Evolutionary conservation across 495 filamentous ascomycete genomes (phyloP).

Genomic region (Aspergillus haitiensis): DNA sequence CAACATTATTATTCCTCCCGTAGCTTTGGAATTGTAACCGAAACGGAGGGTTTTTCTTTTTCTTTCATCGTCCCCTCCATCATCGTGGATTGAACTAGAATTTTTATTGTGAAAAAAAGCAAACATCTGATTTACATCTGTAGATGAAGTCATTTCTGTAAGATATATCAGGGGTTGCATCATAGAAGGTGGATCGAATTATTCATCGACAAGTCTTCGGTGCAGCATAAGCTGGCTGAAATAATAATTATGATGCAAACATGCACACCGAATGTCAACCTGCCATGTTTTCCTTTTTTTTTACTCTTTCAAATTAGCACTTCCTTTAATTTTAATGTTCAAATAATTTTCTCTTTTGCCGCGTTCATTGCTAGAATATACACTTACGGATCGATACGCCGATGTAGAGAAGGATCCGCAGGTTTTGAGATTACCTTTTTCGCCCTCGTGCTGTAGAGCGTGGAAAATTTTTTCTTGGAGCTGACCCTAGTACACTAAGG

Average conservation of each 20-base stretch:
- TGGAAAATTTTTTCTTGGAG: conserved; percentile 17
- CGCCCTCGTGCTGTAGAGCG: conserved; percentile 23
- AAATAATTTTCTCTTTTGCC: conserved; percentile 10
- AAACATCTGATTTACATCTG: not conserved
- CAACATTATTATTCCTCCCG: not conserved
- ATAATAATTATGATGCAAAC: conserved; percentile 15
- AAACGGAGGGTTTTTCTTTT: not conserved
- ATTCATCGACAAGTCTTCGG: conserved; percentile 13
- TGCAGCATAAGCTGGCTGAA: conserved; percentile 17
- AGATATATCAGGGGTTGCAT: conserved; percentile 13
- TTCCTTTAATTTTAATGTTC: conserved; percentile 10
- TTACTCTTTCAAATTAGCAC: conserved; percentile 14
- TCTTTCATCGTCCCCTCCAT: not conserved
- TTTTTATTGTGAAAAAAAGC: not conserved
- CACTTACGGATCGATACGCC: conserved; percentile 19
- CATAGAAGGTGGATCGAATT: conserved; percentile 11
- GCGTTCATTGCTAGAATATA: conserved; percentile 15
- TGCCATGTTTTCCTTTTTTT: conserved; percentile 4
- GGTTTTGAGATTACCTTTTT: conserved; percentile 24
- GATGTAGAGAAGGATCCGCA: conserved; percentile 26
- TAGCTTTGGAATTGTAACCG: not conserved
- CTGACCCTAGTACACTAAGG: conserved; percentile 18
- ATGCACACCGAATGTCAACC: conserved; percentile 15
- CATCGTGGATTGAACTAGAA: not conserved
- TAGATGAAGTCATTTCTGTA: conserved; percentile 4